A percentile compares a stretch with the other conserved stretches of the same genome.
Conservation (phyloP, 2,329 filamentous ascomycete species). For the Eutypella sp. region DNA sequence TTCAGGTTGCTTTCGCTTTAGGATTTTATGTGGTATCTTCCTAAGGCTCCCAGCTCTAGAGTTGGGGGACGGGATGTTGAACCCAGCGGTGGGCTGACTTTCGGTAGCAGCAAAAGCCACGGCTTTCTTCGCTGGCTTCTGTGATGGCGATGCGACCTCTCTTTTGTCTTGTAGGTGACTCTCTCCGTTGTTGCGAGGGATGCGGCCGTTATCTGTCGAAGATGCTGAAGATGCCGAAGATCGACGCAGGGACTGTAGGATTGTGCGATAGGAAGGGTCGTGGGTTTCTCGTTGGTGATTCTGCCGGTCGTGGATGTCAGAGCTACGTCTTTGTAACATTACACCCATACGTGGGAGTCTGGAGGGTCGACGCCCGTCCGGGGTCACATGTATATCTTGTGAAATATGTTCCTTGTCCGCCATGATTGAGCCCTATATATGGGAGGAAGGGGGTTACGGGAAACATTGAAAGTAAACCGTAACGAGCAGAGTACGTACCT, state of each 20-base stretch:
- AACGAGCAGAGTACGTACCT: slow-evolving; percentile 17
- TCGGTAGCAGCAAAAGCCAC: background rate
- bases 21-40: background rate
- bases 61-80: background rate
- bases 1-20: background rate
- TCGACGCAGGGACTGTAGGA: background rate
- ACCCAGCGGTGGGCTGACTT: background rate
- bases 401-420: slow-evolving; percentile 4
- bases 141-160: background rate
- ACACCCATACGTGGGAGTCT: slow-evolving; percentile 13
- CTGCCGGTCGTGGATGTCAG: slow-evolving; percentile 9
- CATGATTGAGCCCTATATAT: slow-evolving; percentile 10
- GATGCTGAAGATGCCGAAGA: too few relatives aligned
- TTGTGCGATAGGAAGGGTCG: background rate
- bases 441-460: background rate
- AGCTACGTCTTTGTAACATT: slow-evolving; percentile 10
- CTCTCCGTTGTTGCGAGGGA: background rate
- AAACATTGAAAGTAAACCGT: background rate
- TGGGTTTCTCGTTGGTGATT: slow-evolving; percentile 7
- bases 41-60: background rate
- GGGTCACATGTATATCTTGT: slow-evolving; percentile 6
- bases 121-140: background rate
- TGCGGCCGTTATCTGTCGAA: background rate
- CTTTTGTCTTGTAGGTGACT: background rate
- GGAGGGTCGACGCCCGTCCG: slow-evolving; percentile 8